A percentile compares a stretch with the other conserved stretches of the same genome.
Evolutionary conservation across 306 rosid species (phyloP).

Genomic region (Inga laurina): DNA sequence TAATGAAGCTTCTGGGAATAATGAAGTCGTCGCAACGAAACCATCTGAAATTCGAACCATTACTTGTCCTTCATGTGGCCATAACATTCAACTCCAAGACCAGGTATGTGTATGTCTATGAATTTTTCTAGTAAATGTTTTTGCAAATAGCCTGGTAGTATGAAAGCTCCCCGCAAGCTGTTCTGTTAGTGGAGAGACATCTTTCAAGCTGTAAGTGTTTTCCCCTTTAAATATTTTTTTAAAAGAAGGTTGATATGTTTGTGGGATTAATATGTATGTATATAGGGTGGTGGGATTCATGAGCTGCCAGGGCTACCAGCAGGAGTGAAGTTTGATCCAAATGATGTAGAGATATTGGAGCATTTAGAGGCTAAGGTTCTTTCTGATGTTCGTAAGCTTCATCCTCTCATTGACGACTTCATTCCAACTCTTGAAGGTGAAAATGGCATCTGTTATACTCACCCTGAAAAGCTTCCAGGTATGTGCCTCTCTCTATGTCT

Average conservation of each 20-base stretch:
- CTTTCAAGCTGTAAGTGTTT: not conserved
- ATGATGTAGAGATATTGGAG: slow-evolving; percentile 76
- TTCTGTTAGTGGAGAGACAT: too few relatives aligned
- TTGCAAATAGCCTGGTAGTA: too few relatives aligned
- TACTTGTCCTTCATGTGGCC: slow-evolving; percentile 78
- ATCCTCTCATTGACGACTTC: slow-evolving; percentile 84
- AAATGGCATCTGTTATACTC: slow-evolving; percentile 92
- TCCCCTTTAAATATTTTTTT: too few relatives aligned
- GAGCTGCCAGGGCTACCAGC: slow-evolving; percentile 85
- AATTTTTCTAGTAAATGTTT: too few relatives aligned
- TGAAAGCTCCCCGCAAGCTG: too few relatives aligned
- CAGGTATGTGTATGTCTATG: slow-evolving; percentile 41
- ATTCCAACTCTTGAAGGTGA: slow-evolving; percentile 85
- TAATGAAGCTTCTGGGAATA: not conserved
- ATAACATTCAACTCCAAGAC: slow-evolving; percentile 55
- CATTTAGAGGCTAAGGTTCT: slow-evolving; percentile 86
- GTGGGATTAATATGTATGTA: not conserved
- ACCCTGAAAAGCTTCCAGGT: slow-evolving; percentile 94
- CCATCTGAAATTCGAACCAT: slow-evolving; percentile 43
- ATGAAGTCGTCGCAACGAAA: not conserved
- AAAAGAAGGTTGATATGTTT: too few relatives aligned
- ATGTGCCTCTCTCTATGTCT: not conserved
- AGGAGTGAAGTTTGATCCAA: slow-evolving; percentile 93
- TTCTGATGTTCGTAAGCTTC: slow-evolving; percentile 60
- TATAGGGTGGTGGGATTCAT: slow-evolving; percentile 54